Evolutionary conservation across 1,284 basidiomycete genomes (phyloP), one percentile per base, ranked within the genome.

Genomic region (Hypsizygus ulmarius): DNA sequence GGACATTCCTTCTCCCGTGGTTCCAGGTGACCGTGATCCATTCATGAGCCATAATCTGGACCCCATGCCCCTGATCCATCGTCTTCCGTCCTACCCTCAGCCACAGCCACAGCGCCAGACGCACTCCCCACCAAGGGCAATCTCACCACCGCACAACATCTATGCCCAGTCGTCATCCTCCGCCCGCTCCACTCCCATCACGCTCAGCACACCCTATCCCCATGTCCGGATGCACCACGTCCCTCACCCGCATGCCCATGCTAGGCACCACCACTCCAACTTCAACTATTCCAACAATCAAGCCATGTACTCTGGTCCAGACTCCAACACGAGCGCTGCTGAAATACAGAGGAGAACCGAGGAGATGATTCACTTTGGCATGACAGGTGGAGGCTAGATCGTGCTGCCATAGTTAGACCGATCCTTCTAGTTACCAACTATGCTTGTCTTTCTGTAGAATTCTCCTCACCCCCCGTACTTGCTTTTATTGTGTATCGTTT

Each of bases 241-340:
- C 40, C 83, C 85, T 0, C 85, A 87, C 55, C 84, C 85, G 1
- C 84, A 87, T 50, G 82, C 84, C 0, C 84, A 88, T 56, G 79
- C 84, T 0, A 74, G 83, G 25, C 81, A 84, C 54, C 84, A 82
- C 52, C 77, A 79, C 49, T 70, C 68, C 1, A 66, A 70, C 53
- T 51, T 80, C 45, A 74, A 74, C 57, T 64, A 74, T 48, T 51
- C 71, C 11, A 73, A 76, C 54, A 64, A 69, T 30, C 64, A 79
- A 38, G 80, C 28, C 38, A 45, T 58, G 1, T 54, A 53, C 34
- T 46, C 79, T 32, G 49, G 59, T 51, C 61, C 72, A 12, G 63
- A 67, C 29, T 53, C 59, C 39, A 62, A 63, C 41, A 53, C 54
- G 50, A 41, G 59, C 36, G 59, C 58, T 43, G 51, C 65, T 32